phyloP scores from a whole-genome alignment of 805 yeast genomes.

The Candida pseudofarinosa region DNA sequence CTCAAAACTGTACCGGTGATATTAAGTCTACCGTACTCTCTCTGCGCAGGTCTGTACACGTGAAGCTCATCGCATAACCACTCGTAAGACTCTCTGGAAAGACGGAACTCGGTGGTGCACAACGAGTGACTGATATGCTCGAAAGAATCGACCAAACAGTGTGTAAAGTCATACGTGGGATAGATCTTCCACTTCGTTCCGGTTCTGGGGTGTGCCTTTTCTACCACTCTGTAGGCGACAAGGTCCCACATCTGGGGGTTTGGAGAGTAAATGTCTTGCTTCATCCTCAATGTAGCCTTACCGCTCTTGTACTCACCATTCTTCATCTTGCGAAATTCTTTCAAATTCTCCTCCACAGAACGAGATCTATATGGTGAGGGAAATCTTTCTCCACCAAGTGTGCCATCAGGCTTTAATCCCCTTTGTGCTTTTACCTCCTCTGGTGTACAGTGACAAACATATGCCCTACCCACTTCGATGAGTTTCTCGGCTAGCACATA shows the following conservation, averaged over 20 bases:
- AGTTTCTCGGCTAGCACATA: slow-evolving; percentile 85
- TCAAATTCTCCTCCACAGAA: slow-evolving; percentile 68
- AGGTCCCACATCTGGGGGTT: slow-evolving; percentile 99
- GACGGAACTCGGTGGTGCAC: slow-evolving; percentile 92
- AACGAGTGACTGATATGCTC: slow-evolving; percentile 95
- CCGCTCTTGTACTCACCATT: slow-evolving; percentile 87
- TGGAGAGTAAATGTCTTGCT: slow-evolving; percentile 84
- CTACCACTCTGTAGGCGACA: slow-evolving; percentile 91
- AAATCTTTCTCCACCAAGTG: slow-evolving; percentile 87
- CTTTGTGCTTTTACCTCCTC: slow-evolving; percentile 88
- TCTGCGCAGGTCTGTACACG: slow-evolving; percentile 96
- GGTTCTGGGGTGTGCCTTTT: slow-evolving; percentile 93
- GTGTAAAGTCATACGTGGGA: slow-evolving; percentile 98
- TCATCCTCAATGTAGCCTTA: slow-evolving; percentile 94
- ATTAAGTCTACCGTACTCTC: slow-evolving; percentile 96
- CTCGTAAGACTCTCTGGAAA: slow-evolving; percentile 93
- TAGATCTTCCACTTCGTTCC: slow-evolving; percentile 97
- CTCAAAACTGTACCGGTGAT: slow-evolving; percentile 92
- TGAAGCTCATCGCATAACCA: slow-evolving; percentile 96
- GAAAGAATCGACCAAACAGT: slow-evolving; percentile 96
- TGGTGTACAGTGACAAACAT: slow-evolving; percentile 89
- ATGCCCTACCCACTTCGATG: slow-evolving; percentile 68
- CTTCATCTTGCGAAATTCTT: slow-evolving; percentile 85
- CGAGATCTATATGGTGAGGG: slow-evolving; percentile 76
- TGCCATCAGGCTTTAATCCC: slow-evolving; percentile 88